Conservation (phyloP, 768 basidiomycete species). For the Russula compacta region DNA sequence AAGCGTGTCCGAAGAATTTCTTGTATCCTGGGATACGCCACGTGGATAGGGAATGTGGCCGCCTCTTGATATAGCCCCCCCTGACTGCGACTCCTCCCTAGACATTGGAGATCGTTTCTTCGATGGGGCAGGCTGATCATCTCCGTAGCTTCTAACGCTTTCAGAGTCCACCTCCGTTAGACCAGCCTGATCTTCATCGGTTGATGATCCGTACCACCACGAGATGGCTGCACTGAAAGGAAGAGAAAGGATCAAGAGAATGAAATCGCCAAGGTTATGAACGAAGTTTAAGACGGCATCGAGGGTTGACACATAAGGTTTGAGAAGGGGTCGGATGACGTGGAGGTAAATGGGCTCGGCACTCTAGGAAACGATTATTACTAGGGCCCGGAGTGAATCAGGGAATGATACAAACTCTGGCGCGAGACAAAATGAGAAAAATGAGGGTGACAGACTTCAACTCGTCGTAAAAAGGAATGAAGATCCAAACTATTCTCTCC, state of each 20-base stretch:
- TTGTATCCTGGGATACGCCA: not conserved
- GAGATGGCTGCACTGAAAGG: constrained; percentile 31
- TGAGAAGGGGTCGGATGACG: constrained; percentile 67
- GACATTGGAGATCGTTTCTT: not conserved
- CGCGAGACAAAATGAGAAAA: constrained; percentile 68
- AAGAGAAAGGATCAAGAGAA: constrained; percentile 38
- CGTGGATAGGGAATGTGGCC: not conserved
- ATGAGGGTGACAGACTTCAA: constrained; percentile 64
- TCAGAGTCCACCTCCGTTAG: constrained; percentile 19
- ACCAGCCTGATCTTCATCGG: constrained; percentile 11
- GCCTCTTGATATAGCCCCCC: not conserved
- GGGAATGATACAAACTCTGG: constrained; percentile 39
- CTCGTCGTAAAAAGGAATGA: constrained; percentile 80
- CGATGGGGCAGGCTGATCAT: constrained; percentile 4
- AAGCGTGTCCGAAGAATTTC: constrained; percentile 4
- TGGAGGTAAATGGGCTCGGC: constrained; percentile 82
- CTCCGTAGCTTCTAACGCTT: constrained; percentile 13
- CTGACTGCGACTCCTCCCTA: not conserved
- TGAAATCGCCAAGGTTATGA: constrained; percentile 53
- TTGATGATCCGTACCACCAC: constrained; percentile 24
- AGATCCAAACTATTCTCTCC: constrained; percentile 56
- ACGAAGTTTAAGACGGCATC: constrained; percentile 55
- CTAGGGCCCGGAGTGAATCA: not conserved
- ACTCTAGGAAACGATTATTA: constrained; percentile 39
- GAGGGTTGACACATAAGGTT: constrained; percentile 59